phyloP scores from a whole-genome alignment of 352 stramenopile species.

The Phytophthora sp. region DNA sequence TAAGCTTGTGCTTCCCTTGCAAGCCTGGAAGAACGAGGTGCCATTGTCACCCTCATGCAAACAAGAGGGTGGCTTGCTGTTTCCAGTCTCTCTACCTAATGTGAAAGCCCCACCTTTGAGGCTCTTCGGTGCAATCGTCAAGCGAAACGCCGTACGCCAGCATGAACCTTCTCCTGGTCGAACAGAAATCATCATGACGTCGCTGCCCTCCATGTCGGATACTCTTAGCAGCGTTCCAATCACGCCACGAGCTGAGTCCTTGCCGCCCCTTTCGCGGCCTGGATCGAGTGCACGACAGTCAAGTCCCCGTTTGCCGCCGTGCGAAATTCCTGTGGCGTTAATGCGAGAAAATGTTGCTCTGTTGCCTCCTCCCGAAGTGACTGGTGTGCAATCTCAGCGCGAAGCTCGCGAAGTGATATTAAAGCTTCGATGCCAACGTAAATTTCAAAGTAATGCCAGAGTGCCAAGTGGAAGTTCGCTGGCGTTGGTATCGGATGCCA shows the following conservation, averaged over 20 bases:
- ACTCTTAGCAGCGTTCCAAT: too few species aligned
- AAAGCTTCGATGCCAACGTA: slow-evolving; percentile 37
- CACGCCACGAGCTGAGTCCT: not conserved
- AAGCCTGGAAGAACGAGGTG: slow-evolving; percentile 31
- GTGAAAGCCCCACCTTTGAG: slow-evolving; percentile 60
- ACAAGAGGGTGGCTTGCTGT: slow-evolving; percentile 13
- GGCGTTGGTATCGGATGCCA: slow-evolving; percentile 13
- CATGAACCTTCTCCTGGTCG: not conserved
- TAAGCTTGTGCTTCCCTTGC: slow-evolving; percentile 47
- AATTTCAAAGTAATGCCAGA: not conserved
- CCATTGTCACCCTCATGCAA: not conserved
- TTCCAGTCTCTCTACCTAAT: slow-evolving; percentile 33
- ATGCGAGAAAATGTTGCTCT: not conserved
- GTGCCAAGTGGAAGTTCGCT: not conserved
- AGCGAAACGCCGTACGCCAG: slow-evolving; percentile 25
- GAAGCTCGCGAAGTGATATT: slow-evolving; percentile 49
- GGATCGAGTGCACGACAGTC: slow-evolving; percentile 5
- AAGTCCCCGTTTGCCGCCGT: not conserved
- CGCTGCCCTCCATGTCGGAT: too few species aligned
- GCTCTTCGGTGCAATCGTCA: slow-evolving; percentile 62
- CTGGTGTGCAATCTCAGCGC: slow-evolving; percentile 27
- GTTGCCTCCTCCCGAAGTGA: not conserved
- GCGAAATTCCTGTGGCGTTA: not conserved
- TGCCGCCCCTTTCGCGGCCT: slow-evolving; percentile 10
- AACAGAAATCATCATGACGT: not conserved